Evolutionary conservation across 2,329 filamentous ascomycete genomes (phyloP).

Genomic region (Fusarium caatingaense): DNA sequence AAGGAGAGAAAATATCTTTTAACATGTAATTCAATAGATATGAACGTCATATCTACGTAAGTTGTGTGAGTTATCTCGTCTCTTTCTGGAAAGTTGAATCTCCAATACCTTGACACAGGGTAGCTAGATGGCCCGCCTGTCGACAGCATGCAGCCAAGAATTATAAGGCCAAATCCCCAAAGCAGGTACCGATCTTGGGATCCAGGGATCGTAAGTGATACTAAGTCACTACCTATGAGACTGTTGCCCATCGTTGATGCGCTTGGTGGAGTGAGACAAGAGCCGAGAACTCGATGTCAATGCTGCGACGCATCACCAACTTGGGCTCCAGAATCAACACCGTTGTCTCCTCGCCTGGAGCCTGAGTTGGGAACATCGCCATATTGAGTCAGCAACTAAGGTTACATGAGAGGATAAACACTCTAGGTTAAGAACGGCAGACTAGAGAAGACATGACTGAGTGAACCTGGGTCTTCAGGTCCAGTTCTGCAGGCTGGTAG

Average conservation of each 20-base stretch:
- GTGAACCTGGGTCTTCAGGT: rapidly evolving
- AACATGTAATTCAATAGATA: background rate
- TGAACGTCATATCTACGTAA: rapidly evolving
- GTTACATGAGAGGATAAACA: no score
- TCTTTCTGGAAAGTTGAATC: background rate
- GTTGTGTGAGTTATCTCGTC: background rate
- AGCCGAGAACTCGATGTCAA: background rate
- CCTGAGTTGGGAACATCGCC: no score
- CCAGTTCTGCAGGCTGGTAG: no score
- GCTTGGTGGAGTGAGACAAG: rapidly evolving
- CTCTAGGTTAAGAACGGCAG: no score
- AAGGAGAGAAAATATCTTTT: background rate
- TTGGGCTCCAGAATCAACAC: background rate
- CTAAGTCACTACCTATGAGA: background rate
- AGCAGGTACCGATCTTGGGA: slow-evolving; percentile 1
- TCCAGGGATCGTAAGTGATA: background rate
- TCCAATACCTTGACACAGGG: background rate
- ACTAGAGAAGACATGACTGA: no score
- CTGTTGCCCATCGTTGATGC: no score
- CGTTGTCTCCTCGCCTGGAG: no score
- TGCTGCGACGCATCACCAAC: background rate
- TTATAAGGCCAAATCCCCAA: slow-evolving; percentile 12
- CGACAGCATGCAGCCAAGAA: slow-evolving; percentile 25
- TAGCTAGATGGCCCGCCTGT: background rate
- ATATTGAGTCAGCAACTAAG: no score